A percentile compares a stretch with the other conserved stretches of the same genome.
These are phyloP conservation scores for Citrullus amarus DNA, from an alignment of 306 rosid genomes.

Conservation along the genomic window DNA sequence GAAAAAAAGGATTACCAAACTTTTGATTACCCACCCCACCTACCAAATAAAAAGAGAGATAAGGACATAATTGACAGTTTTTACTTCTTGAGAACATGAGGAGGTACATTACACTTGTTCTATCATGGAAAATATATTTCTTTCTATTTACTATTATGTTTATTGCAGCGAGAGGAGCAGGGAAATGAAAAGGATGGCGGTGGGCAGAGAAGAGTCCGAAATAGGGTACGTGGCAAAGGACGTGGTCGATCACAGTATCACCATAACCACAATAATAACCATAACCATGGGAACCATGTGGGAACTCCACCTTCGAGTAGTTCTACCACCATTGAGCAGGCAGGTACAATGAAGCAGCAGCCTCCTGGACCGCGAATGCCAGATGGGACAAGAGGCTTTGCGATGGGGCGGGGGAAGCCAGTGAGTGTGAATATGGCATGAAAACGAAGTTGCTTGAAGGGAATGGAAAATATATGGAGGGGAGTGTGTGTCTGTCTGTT, in stretches of 20 bases:
- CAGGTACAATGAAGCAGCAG: constrained; percentile 46
- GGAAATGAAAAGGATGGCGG: constrained; percentile 55
- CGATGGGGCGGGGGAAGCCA: constrained; percentile 86
- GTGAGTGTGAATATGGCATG: constrained; percentile 47
- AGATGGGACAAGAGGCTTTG: constrained; percentile 91
- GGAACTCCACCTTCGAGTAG: constrained; percentile 47
- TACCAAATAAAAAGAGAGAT: background rate
- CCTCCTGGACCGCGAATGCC: constrained; percentile 99
- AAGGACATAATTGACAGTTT: no score
- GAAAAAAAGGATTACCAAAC: background rate
- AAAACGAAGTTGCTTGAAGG: background rate
- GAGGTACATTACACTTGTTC: background rate
- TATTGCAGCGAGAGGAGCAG: constrained; percentile 69
- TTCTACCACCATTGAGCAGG: constrained; percentile 31
- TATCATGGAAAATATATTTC: background rate
- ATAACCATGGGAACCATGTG: constrained; percentile 41
- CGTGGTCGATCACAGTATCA: constrained; percentile 66
- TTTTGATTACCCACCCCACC: background rate
- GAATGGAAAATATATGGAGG: constrained; percentile 3
- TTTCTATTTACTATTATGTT: background rate
- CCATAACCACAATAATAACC: constrained; percentile 25
- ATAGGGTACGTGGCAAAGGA: constrained; percentile 62
- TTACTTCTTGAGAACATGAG: background rate
- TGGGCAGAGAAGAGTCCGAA: constrained; percentile 70
- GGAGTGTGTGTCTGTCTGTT: background rate